Percentiles rank a stretch among this genome's conserved stretches.
Conservation (phyloP, 2,329 filamentous ascomycete species). For the Curvularia spicifera region DNA sequence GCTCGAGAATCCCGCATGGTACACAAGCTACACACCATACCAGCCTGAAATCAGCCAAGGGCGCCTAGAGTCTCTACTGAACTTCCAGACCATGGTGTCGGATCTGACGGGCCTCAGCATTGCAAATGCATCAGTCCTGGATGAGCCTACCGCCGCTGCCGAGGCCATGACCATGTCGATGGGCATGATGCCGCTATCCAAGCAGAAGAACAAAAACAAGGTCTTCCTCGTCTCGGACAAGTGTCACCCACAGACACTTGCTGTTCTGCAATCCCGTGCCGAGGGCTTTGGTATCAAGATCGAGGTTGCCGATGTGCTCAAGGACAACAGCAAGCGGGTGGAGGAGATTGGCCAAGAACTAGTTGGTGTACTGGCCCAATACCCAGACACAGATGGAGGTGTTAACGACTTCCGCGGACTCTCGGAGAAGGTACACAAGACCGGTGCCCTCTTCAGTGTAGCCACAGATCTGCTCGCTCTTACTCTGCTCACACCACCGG, state of each 20-base stretch:
- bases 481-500: slow-evolving; percentile 85
- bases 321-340: slow-evolving; percentile 68
- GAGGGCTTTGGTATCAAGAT: slow-evolving; percentile 90
- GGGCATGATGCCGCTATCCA: slow-evolving; percentile 72
- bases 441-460: slow-evolving; percentile 80
- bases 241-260: slow-evolving; percentile 84
- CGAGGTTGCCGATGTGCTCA: slow-evolving; percentile 72
- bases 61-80: slow-evolving; percentile 86
- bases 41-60: slow-evolving; percentile 98
- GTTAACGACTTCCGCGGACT: slow-evolving; percentile 76
- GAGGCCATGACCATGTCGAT: slow-evolving; percentile 95
- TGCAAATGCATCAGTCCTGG: slow-evolving; percentile 87
- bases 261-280: slow-evolving; percentile 82
- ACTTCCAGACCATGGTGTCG: slow-evolving; percentile 92
- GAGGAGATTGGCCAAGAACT: slow-evolving; percentile 79
- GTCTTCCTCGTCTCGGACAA: slow-evolving; percentile 82
- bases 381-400: slow-evolving; percentile 86
- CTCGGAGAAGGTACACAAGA: slow-evolving; percentile 77
- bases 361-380: slow-evolving; percentile 91
- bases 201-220: slow-evolving; percentile 77
- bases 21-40: slow-evolving; percentile 97
- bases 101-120: slow-evolving; percentile 88
- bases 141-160: slow-evolving; percentile 89
- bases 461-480: slow-evolving; percentile 89
- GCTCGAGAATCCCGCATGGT: slow-evolving; percentile 93